These are phyloP conservation scores for Hypocrella siamensis DNA, from an alignment of 2,329 filamentous ascomycete genomes.

Conservation along the genomic window DNA sequence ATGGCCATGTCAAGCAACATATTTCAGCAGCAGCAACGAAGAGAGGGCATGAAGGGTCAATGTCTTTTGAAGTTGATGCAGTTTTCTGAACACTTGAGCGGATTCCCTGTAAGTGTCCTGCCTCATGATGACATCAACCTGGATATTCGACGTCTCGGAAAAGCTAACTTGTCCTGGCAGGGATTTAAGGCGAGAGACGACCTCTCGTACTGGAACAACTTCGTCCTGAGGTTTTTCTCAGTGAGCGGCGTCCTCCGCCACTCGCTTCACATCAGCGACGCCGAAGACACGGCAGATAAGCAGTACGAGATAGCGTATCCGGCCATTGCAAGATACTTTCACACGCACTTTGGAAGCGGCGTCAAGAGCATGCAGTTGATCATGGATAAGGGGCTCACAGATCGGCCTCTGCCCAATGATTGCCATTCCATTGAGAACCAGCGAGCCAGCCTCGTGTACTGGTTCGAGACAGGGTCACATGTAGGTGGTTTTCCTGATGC, in stretches of 20 bases:
- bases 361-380: slow-evolving; percentile 76
- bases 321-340: slow-evolving; percentile 75
- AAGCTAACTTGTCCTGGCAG: too few species aligned
- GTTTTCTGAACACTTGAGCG: slow-evolving; percentile 46
- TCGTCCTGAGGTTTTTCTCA: slow-evolving; percentile 73
- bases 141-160: too few species aligned
- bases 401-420: slow-evolving; percentile 42
- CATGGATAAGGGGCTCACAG: slow-evolving; percentile 49
- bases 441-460: slow-evolving; percentile 73
- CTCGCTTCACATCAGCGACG: slow-evolving; percentile 42
- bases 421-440: slow-evolving; percentile 61
- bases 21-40: slow-evolving; percentile 33
- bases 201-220: slow-evolving; percentile 60
- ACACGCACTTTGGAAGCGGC: slow-evolving; percentile 76
- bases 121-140: too few species aligned
- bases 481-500: too few species aligned
- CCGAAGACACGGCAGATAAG: slow-evolving; percentile 48
- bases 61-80: slow-evolving; percentile 44
- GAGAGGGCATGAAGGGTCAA: slow-evolving; percentile 36
- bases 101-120: slow-evolving; percentile 35
- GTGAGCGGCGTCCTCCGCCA: slow-evolving; percentile 62
- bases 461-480: slow-evolving; percentile 72
- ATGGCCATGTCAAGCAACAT: slow-evolving; percentile 16
- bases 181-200: slow-evolving; percentile 48
- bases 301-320: slow-evolving; percentile 75